Percentiles rank a stretch among this genome's conserved stretches.
phyloP scores from a whole-genome alignment of 2,329 filamentous ascomycete species.

The Dactylellina sp. region DNA sequence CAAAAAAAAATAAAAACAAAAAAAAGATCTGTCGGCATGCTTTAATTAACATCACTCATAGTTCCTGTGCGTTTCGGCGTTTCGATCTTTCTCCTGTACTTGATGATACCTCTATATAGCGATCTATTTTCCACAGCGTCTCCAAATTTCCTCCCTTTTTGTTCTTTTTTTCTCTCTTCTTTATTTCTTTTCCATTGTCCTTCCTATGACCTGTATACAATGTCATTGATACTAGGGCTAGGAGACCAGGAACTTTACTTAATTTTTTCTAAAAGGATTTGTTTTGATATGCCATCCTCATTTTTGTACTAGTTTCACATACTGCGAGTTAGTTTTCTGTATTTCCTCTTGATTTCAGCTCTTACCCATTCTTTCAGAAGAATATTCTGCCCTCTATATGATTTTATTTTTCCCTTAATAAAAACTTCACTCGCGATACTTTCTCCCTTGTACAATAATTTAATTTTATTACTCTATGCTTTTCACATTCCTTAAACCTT shows the following conservation, averaged over 20 bases:
- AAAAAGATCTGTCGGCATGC: too few relatives aligned
- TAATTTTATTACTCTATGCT: too few relatives aligned
- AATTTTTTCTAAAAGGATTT: not conserved
- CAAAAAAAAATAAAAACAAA: too few relatives aligned
- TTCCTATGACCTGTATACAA: slow-evolving; percentile 9
- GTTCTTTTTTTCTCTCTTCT: too few relatives aligned
- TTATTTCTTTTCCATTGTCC: not conserved
- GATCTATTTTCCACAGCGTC: not conserved
- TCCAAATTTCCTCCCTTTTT: too few relatives aligned
- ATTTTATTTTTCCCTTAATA: too few relatives aligned
- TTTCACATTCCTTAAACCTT: too few relatives aligned
- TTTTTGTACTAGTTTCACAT: too few relatives aligned
- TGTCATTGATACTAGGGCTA: slow-evolving; percentile 1
- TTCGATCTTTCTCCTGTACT: not conserved
- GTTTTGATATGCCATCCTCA: not conserved
- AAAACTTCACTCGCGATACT: too few relatives aligned
- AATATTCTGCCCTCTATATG: too few relatives aligned
- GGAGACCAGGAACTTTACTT: not conserved
- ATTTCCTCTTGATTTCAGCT: too few relatives aligned
- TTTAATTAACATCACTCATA: not conserved
- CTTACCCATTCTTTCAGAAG: slow-evolving; percentile 1
- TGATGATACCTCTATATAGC: not conserved
- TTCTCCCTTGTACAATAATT: too few relatives aligned
- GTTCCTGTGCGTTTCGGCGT: not conserved
- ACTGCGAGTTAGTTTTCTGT: slow-evolving; percentile 2